Percentiles rank a stretch among this genome's conserved stretches.
These are phyloP conservation scores for Tetradesmus lagerheimii DNA, from an alignment of 139 green algal species.

Conservation along the genomic window DNA sequence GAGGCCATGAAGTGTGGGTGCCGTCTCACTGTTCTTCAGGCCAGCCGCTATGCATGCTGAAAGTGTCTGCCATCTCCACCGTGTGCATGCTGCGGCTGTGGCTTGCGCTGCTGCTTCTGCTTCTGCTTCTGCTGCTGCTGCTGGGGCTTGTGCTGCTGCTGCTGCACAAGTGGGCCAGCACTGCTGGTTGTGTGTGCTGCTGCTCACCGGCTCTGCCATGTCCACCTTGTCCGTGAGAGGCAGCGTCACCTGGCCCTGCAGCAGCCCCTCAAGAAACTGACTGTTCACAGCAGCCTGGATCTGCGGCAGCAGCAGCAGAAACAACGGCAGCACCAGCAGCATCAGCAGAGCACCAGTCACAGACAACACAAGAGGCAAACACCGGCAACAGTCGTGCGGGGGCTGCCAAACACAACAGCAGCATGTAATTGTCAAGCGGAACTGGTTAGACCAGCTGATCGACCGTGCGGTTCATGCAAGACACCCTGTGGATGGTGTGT, in stretches of 20 bases:
- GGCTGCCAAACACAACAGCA: not conserved
- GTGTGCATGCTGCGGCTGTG: no score
- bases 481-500: no score
- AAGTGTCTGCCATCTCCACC: no score
- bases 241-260: conserved; percentile 24
- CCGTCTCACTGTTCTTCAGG: not conserved
- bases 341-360: no score
- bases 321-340: not conserved
- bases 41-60: no score
- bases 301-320: conserved; percentile 20
- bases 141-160: not conserved
- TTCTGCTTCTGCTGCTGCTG: not conserved
- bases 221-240: conserved; percentile 33
- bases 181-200: not conserved
- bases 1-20: no score
- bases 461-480: no score
- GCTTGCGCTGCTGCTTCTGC: not conserved
- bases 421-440: no score
- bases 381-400: no score
- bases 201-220: conserved; percentile 34
- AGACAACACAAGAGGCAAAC: no score
- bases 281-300: conserved; percentile 46
- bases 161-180: not conserved
- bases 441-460: no score
- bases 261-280: conserved; percentile 32